Conservation (phyloP, 2,329 filamentous ascomycete species). For the Diaporthe longicolla region DNA sequence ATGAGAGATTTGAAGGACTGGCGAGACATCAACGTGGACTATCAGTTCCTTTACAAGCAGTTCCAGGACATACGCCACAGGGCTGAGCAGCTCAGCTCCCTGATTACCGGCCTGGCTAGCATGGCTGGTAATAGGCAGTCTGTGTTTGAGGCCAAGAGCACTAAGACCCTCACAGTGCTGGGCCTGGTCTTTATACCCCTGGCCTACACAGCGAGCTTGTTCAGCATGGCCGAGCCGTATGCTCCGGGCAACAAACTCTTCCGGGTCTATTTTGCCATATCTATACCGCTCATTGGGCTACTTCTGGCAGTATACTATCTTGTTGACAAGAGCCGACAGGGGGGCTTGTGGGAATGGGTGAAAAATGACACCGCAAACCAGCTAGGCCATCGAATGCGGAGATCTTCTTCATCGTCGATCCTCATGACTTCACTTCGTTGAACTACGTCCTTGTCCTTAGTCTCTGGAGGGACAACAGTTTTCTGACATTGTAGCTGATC, state of each 20-base stretch:
- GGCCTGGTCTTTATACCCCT: neutral
- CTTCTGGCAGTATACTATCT: neutral
- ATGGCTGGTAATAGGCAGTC: neutral
- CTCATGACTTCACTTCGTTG: too few relatives aligned
- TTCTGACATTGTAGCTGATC: too few relatives aligned
- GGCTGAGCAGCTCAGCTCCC: neutral
- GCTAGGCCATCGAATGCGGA: too few relatives aligned
- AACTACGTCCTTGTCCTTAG: too few relatives aligned
- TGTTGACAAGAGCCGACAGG: neutral
- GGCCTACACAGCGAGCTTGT: neutral
- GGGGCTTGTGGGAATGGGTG: neutral
- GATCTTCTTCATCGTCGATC: too few relatives aligned
- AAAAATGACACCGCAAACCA: too few relatives aligned
- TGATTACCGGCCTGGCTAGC: neutral
- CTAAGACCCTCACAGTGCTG: neutral
- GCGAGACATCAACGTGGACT: neutral
- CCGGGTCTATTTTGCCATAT: neutral
- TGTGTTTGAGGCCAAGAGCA: neutral
- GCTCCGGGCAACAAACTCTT: neutral
- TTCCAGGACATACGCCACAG: neutral
- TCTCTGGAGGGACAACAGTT: too few relatives aligned
- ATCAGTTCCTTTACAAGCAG: neutral
- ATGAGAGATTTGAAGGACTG: neutral
- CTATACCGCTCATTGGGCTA: neutral
- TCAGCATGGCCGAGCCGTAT: neutral